phyloP scores from a whole-genome alignment of 2,329 filamentous ascomycete species.

The Phyllosticta citrichinensis region DNA sequence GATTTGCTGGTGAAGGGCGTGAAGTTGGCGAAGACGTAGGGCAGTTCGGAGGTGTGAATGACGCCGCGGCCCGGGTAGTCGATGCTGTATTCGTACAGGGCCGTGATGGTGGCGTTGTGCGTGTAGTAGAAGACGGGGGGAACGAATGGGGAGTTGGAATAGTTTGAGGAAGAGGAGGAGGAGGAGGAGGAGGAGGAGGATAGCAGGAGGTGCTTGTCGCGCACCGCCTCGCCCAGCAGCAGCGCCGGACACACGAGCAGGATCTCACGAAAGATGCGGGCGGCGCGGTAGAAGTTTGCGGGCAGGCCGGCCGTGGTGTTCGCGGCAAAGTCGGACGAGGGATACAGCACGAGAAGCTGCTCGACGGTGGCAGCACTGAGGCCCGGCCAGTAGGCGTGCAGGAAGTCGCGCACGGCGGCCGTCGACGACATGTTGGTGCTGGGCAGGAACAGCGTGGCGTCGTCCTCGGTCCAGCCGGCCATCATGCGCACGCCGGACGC shows the following conservation, averaged over 20 bases:
- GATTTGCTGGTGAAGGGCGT: slow-evolving; percentile 34
- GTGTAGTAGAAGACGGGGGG: slow-evolving; percentile 38
- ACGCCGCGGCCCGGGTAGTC: slow-evolving; percentile 34
- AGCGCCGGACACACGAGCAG: slow-evolving; percentile 41
- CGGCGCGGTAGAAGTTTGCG: slow-evolving; percentile 41
- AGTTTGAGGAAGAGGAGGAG: too few species aligned
- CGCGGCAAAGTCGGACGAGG: slow-evolving; percentile 33
- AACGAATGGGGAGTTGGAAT: background rate
- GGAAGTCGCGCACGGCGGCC: slow-evolving; percentile 19
- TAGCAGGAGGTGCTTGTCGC: slow-evolving; percentile 22
- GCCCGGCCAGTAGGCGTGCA: slow-evolving; percentile 31
- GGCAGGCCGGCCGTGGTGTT: slow-evolving; percentile 28
- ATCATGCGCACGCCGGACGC: slow-evolving; percentile 30
- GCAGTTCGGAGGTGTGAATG: slow-evolving; percentile 44
- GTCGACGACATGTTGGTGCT: slow-evolving; percentile 30
- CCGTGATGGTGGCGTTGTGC: slow-evolving; percentile 47
- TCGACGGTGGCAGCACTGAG: slow-evolving; percentile 21
- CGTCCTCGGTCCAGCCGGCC: slow-evolving; percentile 37
- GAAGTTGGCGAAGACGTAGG: slow-evolving; percentile 39
- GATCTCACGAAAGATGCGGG: slow-evolving; percentile 43
- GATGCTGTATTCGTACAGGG: slow-evolving; percentile 29
- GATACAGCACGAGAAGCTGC: slow-evolving; percentile 24
- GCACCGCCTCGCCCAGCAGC: slow-evolving; percentile 32
- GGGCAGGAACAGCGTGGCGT: slow-evolving; percentile 36
- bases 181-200: too few species aligned